phyloP scores from a whole-genome alignment of 352 stramenopile species.

The Phytophthora multivora region DNA sequence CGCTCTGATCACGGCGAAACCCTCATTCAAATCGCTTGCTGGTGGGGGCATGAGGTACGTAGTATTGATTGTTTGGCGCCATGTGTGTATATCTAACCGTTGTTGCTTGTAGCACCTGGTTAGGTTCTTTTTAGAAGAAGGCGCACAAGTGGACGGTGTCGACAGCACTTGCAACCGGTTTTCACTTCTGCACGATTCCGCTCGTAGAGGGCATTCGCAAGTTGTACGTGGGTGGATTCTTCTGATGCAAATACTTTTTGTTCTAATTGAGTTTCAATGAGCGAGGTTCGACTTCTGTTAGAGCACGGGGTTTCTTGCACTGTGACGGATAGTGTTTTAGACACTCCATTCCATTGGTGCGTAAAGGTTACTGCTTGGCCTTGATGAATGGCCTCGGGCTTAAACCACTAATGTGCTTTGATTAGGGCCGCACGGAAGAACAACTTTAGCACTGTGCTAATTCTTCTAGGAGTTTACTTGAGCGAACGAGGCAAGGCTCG shows the following conservation, averaged over 20 bases:
- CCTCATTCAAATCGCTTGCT: conserved; percentile 73
- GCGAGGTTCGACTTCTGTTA: conserved; percentile 55
- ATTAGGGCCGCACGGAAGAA: conserved; percentile 61
- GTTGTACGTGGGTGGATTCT: conserved; percentile 38
- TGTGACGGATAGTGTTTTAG: conserved; percentile 48
- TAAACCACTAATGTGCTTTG: background rate
- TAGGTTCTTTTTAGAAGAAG: conserved; percentile 63
- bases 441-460: conserved; percentile 61
- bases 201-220: conserved; percentile 50
- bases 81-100: too few species aligned
- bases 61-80: too few species aligned
- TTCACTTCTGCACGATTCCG: conserved; percentile 69
- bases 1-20: conserved; percentile 61
- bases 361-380: background rate
- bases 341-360: conserved; percentile 75
- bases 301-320: conserved; percentile 47
- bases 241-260: background rate
- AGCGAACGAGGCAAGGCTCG: conserved; percentile 30
- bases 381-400: background rate
- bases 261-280: background rate
- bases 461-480: conserved; percentile 51
- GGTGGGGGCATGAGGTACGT: conserved; percentile 62
- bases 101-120: conserved; percentile 42
- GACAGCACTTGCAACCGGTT: conserved; percentile 67
- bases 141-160: conserved; percentile 49